These are phyloP conservation scores for Endocladia muricata DNA, from an alignment of 31 red algal genomes.

Conservation along the genomic window DNA sequence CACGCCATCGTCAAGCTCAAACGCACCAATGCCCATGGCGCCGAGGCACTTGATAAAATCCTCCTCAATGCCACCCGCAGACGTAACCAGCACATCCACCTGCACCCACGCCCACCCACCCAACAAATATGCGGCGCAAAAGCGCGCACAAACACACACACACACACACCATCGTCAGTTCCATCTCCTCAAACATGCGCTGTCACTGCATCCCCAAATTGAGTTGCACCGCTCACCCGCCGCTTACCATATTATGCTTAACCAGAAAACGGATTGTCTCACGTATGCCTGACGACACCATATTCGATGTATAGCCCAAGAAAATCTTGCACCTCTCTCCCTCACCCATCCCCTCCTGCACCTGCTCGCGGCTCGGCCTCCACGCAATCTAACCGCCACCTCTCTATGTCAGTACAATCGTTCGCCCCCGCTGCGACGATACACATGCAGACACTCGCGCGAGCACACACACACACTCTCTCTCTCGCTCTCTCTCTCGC, in stretches of 20 bases:
- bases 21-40: constrained; percentile 78
- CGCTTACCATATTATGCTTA: constrained; percentile 62
- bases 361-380: constrained; percentile 12
- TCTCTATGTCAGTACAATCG: too few relatives aligned
- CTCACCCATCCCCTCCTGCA: background rate
- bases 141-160: background rate
- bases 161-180: too few relatives aligned
- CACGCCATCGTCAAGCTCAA: constrained; percentile 50
- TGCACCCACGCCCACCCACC: too few relatives aligned
- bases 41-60: constrained; percentile 98
- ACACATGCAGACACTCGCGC: too few relatives aligned
- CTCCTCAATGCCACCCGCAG: constrained; percentile 97
- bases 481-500: too few relatives aligned
- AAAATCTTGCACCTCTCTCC: constrained; percentile 71
- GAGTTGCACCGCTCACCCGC: too few relatives aligned
- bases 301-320: constrained; percentile 96
- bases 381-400: too few relatives aligned
- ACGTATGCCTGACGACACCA: constrained; percentile 85
- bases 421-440: too few relatives aligned
- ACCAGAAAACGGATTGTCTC: constrained; percentile 91
- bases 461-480: too few relatives aligned
- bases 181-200: too few relatives aligned
- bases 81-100: constrained; percentile 88
- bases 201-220: too few relatives aligned
- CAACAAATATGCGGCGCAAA: background rate